Evolutionary conservation across 23 red algal genomes (phyloP).

Genomic region (Gracilaria gracilis): DNA sequence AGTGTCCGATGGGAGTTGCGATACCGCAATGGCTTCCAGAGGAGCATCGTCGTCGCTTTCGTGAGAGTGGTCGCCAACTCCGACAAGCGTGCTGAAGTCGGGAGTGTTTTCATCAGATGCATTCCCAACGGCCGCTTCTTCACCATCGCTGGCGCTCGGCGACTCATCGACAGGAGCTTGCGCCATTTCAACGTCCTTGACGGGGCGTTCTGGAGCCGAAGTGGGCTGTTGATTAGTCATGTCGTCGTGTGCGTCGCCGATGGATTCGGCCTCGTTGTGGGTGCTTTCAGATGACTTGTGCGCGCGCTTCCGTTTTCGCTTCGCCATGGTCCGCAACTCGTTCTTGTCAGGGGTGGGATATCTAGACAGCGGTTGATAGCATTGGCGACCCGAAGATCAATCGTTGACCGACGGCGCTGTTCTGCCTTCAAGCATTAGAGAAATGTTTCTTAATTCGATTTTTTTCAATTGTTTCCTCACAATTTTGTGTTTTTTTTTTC

Average conservation of each 20-base stretch:
- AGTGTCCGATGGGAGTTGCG: conserved; percentile 26
- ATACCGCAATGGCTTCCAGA: conserved; percentile 48
- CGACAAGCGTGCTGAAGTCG: conserved; percentile 26
- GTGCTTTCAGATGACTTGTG: neutral
- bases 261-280: neutral
- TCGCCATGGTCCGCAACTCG: too few relatives aligned
- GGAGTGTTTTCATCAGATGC: neutral
- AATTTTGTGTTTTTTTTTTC: too few relatives aligned
- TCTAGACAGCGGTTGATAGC: too few relatives aligned
- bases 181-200: neutral
- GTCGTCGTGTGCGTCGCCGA: neutral
- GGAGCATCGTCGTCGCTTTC: conserved; percentile 46
- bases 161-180: neutral
- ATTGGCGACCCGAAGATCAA: too few relatives aligned
- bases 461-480: too few relatives aligned
- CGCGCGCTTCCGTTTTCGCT: neutral
- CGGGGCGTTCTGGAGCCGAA: neutral
- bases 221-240: neutral
- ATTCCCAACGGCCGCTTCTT: neutral
- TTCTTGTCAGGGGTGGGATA: too few relatives aligned
- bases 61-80: conserved; percentile 55
- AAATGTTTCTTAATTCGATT: too few relatives aligned
- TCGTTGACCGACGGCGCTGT: too few relatives aligned
- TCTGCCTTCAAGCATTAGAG: too few relatives aligned
- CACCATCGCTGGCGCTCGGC: neutral